Percentiles rank a stretch among this genome's conserved stretches.
Conservation (phyloP, 768 basidiomycete genomes). For the Macrolepiota fuliginosa region DNA sequence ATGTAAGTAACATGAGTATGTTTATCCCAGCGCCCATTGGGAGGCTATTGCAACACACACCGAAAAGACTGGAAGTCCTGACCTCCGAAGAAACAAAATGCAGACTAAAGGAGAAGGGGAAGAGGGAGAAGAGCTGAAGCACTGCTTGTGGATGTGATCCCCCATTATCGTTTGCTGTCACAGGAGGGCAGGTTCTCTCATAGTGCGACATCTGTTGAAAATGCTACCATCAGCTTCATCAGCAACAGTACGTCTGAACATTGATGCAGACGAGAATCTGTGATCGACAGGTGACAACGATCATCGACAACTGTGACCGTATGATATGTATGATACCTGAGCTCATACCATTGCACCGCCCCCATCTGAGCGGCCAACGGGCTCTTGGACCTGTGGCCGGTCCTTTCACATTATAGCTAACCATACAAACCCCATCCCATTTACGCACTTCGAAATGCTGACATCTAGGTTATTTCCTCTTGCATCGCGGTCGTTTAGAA, state of each 20-base stretch:
- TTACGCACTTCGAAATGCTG: not conserved
- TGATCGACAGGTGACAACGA: not conserved
- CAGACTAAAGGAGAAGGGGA: not conserved
- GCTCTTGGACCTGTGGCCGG: no score
- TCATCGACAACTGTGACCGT: not conserved
- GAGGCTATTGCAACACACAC: not conserved
- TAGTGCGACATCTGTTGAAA: not conserved
- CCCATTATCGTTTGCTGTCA: constrained; percentile 9
- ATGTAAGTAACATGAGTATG: constrained; percentile 3
- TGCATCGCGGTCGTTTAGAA: not conserved
- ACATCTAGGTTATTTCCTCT: not conserved
- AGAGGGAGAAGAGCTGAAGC: not conserved
- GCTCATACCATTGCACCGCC: not conserved
- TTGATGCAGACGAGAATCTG: not conserved
- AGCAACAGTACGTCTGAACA: not conserved
- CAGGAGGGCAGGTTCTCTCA: not conserved
- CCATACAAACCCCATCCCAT: no score
- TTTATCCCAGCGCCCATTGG: constrained; percentile 1
- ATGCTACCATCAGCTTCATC: constrained; percentile 10
- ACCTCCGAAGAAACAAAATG: constrained; percentile 3
- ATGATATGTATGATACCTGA: not conserved
- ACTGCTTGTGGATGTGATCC: constrained; percentile 1
- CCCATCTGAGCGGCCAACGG: no score
- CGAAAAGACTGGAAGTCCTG: constrained; percentile 10
- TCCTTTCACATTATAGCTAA: no score